These are phyloP conservation scores for Ilex paraguariensis DNA, from an alignment of 305 asterid species.

Conservation along the genomic window DNA sequence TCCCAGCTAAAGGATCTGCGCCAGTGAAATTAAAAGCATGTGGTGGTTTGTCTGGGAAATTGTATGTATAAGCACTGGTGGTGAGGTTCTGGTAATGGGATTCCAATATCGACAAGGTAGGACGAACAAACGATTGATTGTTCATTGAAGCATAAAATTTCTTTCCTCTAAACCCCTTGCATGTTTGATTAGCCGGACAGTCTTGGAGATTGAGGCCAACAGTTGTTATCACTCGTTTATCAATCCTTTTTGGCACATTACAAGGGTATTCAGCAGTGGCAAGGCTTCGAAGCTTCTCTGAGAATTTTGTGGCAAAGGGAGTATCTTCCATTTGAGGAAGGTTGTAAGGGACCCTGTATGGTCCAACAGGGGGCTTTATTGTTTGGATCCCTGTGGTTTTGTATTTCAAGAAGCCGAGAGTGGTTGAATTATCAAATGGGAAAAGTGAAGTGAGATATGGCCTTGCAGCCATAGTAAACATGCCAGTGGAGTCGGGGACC, in stretches of 20 bases:
- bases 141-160: constrained; percentile 71
- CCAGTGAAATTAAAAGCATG: constrained; percentile 60
- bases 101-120: constrained; percentile 44
- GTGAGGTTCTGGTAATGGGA: constrained; percentile 38
- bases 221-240: constrained; percentile 43
- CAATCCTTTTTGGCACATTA: constrained; percentile 43
- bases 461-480: constrained; percentile 66
- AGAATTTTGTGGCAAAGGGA: constrained; percentile 40
- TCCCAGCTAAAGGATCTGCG: constrained; percentile 41
- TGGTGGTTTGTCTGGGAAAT: constrained; percentile 60
- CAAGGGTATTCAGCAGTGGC: constrained; percentile 56
- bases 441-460: constrained; percentile 66
- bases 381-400: constrained; percentile 11
- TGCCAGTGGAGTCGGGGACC: constrained; percentile 17
- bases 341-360: constrained; percentile 40
- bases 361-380: constrained; percentile 13
- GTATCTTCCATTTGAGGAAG: constrained; percentile 59
- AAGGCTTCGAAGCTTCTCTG: constrained; percentile 41
- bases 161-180: constrained; percentile 51
- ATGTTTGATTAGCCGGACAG: constrained; percentile 53
- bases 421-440: constrained; percentile 64
- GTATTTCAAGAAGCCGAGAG: constrained; percentile 58
- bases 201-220: constrained; percentile 70
- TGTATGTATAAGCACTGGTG: constrained; percentile 4
- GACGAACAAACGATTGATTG: constrained; percentile 57